Conservation (phyloP, 176 grass and related monocot genomes). For the Ensete ventricosum region DNA sequence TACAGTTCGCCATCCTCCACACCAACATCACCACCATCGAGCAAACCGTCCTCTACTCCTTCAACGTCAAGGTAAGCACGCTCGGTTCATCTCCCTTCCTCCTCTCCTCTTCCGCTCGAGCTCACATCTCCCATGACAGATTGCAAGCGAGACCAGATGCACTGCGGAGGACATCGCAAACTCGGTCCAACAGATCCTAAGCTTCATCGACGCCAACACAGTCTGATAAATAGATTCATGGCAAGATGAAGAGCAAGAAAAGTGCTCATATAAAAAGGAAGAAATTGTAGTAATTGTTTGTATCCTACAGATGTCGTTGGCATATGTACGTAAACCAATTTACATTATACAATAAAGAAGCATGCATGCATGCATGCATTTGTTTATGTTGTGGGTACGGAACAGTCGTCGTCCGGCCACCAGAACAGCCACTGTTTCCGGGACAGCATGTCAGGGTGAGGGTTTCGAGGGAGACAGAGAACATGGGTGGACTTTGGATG, state of each 20-base stretch:
- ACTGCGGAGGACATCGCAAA: constrained; percentile 78
- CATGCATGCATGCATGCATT: neutral
- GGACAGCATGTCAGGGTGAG: no score
- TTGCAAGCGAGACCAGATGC: constrained; percentile 56
- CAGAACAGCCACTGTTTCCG: no score
- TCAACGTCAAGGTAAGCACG: constrained; percentile 80
- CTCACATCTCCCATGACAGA: constrained; percentile 21
- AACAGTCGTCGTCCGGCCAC: no score
- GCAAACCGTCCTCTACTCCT: constrained; percentile 98
- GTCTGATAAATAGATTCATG: constrained; percentile 3
- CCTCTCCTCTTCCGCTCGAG: neutral
- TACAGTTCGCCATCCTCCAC: constrained; percentile 83
- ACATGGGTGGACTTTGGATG: neutral
- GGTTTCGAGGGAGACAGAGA: neutral
- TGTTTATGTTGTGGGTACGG: neutral
- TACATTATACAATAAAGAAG: neutral
- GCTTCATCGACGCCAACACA: constrained; percentile 73
- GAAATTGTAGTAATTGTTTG: neutral
- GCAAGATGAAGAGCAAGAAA: neutral
- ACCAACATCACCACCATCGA: constrained; percentile 99
- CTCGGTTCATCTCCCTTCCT: neutral
- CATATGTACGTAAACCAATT: neutral
- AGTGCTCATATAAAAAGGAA: neutral
- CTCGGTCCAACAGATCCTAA: constrained; percentile 85
- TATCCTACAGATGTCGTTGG: no score